Evolutionary conservation across 305 asterid species (phyloP).

Genomic region (Fraxinus platypoda): DNA sequence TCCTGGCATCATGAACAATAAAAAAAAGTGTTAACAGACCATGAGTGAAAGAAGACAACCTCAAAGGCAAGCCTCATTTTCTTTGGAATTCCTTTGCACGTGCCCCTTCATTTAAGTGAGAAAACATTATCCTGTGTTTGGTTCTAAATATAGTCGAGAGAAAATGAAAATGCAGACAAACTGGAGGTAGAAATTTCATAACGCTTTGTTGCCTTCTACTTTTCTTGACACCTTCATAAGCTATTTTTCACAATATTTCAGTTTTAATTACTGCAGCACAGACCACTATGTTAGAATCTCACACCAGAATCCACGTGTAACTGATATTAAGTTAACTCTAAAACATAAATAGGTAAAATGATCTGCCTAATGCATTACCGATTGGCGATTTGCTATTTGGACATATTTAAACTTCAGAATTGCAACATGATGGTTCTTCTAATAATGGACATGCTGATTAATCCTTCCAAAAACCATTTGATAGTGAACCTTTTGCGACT

Average conservation of each 20-base stretch:
- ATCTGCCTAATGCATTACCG: not conserved
- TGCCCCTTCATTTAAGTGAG: not conserved
- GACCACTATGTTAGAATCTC: not conserved
- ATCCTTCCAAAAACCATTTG: not conserved
- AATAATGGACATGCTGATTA: not conserved
- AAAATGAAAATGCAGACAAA: not conserved
- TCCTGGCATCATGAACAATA: constrained; percentile 44
- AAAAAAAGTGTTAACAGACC: not conserved
- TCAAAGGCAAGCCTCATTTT: not conserved
- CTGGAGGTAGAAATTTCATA: not conserved
- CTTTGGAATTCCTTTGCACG: not conserved
- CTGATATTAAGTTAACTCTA: not conserved
- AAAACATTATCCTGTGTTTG: not conserved
- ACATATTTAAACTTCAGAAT: not conserved
- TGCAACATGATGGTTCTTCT: not conserved
- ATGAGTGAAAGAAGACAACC: not conserved
- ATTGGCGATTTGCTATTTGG: not conserved
- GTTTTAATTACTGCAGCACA: not conserved
- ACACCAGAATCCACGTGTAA: not conserved
- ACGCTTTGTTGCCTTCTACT: not conserved
- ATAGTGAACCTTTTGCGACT: not conserved
- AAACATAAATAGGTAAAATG: not conserved
- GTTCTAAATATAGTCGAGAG: not conserved
- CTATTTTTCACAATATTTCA: not conserved
- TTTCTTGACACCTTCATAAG: not conserved